Evolutionary conservation across 2,329 filamentous ascomycete genomes (phyloP).

Genomic region (Ophiocordyceps camponoti-floridani): DNA sequence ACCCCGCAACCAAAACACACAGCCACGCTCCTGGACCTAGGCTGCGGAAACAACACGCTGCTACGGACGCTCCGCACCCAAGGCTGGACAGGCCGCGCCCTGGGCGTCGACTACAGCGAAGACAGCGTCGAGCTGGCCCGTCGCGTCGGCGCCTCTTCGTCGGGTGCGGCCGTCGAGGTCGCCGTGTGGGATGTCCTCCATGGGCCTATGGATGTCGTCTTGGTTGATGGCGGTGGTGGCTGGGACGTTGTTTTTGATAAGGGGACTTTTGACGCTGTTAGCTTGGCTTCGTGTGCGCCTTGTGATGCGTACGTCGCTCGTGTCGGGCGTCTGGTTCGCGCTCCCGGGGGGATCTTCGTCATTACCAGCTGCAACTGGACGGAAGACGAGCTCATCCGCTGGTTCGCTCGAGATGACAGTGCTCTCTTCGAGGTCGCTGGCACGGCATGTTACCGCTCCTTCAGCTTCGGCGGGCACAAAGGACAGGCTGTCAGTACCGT

Average conservation of each 20-base stretch:
- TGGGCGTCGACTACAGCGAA: conserved; percentile 78
- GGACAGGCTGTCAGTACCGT: conserved; percentile 81
- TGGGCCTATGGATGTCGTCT: conserved; percentile 19
- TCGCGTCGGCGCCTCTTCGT: conserved; percentile 25
- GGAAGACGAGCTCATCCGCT: conserved; percentile 61
- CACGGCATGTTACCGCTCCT: conserved; percentile 64
- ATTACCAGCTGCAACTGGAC: conserved; percentile 99
- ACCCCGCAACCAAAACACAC: not conserved
- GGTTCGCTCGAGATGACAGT: conserved; percentile 43
- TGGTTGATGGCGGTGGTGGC: conserved; percentile 21
- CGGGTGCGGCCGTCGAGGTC: conserved; percentile 19
- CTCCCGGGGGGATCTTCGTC: conserved; percentile 52
- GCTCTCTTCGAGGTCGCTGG: conserved; percentile 40
- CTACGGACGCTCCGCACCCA: conserved; percentile 60
- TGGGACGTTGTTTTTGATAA: conserved; percentile 96
- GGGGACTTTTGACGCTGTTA: conserved; percentile 92
- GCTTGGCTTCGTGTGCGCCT: conserved; percentile 27
- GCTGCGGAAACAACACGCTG: conserved; percentile 85
- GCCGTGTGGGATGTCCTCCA: conserved; percentile 45
- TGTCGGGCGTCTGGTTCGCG: conserved; percentile 49
- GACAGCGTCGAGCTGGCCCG: conserved; percentile 57
- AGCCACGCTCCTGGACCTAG: conserved; percentile 62
- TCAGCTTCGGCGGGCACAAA: conserved; percentile 75
- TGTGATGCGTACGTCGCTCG: conserved; percentile 60
- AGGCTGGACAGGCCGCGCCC: conserved; percentile 47